Conservation (phyloP, 2,329 filamentous ascomycete species). For the Pseudocercospora crystallina region DNA sequence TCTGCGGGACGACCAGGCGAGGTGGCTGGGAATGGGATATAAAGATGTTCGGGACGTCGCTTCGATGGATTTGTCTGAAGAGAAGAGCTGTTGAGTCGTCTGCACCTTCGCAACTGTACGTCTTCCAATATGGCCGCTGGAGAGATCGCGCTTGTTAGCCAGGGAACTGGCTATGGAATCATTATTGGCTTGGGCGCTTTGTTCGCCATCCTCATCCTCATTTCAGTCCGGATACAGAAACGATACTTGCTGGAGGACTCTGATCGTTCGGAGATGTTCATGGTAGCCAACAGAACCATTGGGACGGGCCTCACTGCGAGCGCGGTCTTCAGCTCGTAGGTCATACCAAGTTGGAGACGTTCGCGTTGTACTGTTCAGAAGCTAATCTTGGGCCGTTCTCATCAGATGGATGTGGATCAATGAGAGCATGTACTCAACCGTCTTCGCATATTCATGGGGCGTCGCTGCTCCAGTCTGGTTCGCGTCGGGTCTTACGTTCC, state of each 20-base stretch:
- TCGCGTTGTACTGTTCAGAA: no score
- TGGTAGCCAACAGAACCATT: slow-evolving; percentile 35
- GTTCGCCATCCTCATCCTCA: slow-evolving; percentile 50
- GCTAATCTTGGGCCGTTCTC: slow-evolving; percentile 25
- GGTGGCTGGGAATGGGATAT: no score
- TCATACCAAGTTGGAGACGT: neutral
- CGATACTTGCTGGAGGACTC: slow-evolving; percentile 44
- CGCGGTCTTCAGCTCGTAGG: slow-evolving; percentile 10
- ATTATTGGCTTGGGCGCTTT: slow-evolving; percentile 50
- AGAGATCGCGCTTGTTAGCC: slow-evolving; percentile 6
- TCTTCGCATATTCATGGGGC: slow-evolving; percentile 36
- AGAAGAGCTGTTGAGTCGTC: no score
- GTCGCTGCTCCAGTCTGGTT: slow-evolving; percentile 36
- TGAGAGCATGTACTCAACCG: slow-evolving; percentile 41
- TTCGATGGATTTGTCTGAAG: no score
- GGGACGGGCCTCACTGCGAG: slow-evolving; percentile 28
- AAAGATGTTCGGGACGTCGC: no score
- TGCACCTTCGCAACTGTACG: no score
- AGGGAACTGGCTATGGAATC: slow-evolving; percentile 45
- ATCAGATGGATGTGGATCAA: slow-evolving; percentile 44
- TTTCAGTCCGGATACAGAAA: slow-evolving; percentile 49
- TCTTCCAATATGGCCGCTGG: neutral
- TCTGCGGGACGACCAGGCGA: no score
- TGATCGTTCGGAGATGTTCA: slow-evolving; percentile 48
- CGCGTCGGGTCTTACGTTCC: slow-evolving; percentile 44